A percentile compares a stretch with the other conserved stretches of the same genome.
These are phyloP conservation scores for Ogataea sp. DNA, from an alignment of 805 yeast genomes.

Conservation along the genomic window DNA sequence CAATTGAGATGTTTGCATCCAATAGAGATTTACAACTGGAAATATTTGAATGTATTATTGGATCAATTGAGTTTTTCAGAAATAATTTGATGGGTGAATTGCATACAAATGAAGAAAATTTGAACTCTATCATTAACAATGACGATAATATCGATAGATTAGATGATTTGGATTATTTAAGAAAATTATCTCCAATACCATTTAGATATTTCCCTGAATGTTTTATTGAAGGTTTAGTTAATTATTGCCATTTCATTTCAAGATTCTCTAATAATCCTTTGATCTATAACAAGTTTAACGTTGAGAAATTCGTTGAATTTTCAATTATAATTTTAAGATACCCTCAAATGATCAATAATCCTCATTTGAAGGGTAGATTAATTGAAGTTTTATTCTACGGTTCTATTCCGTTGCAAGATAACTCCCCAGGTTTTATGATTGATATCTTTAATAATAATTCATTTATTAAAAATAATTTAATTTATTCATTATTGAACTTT, in stretches of 20 bases:
- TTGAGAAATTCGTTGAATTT: constrained; percentile 58
- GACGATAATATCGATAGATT: constrained; percentile 50
- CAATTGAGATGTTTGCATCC: constrained; percentile 56
- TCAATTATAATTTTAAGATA: constrained; percentile 71
- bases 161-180: constrained; percentile 66
- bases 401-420: constrained; percentile 38
- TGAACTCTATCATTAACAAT: too few relatives aligned
- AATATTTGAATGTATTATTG: constrained; percentile 69
- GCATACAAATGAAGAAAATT: too few relatives aligned
- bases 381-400: constrained; percentile 79
- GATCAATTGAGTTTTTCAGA: constrained; percentile 58
- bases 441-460: constrained; percentile 56
- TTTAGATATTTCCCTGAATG: constrained; percentile 85
- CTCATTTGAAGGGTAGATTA: constrained; percentile 81
- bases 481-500: constrained; percentile 80
- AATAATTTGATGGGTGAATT: constrained; percentile 60
- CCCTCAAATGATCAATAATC: constrained; percentile 81
- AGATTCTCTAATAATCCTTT: constrained; percentile 51
- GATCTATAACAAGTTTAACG: constrained; percentile 40
- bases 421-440: constrained; percentile 66
- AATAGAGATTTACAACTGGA: constrained; percentile 52
- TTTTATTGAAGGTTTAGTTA: constrained; percentile 72
- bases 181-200: constrained; percentile 60
- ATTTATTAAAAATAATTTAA: constrained; percentile 53
- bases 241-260: constrained; percentile 57